Base-by-base conservation (phyloP, 192 early-diverging fungal species). In the Coemansia sp. region DNA sequence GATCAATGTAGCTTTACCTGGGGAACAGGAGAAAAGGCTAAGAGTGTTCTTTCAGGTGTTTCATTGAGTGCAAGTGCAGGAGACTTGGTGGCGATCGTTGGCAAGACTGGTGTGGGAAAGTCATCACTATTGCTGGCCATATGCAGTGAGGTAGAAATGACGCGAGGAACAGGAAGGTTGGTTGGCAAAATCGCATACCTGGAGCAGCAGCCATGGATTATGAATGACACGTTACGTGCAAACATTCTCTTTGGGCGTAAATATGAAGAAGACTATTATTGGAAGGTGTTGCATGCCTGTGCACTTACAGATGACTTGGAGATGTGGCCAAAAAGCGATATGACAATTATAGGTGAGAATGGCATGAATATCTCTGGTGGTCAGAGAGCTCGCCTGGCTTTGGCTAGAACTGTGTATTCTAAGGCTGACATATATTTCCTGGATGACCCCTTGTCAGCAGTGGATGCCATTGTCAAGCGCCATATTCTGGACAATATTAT, bases 211-310 rank as follows among this genome's bases (percentile, higher is more conserved):
- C 64, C 64, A 13, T 73, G 65, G 64, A 75, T 81, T 29, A 71
- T 75, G 67, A 75, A 81, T 63, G 67, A 71, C 38, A 89, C 91
- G 0, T 71, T 94, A 16, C 84, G 86, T 22, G 88, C 88, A 7
- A 96, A 96, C 64, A 89, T 96, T 78, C 43, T 93, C 29, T 94
- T 96, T 80, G 92, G 93, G 0, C 84, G 82, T 9, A 52, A 70
- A 1, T 88, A 80, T 44, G 85, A 96, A 44, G 64, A 67, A 16
- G 59, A 68, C 49, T 75, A 67, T 18, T 93, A 90, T 78, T 70
- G 84, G 58, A 83, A 86, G 27, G 84, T 88, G 37, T 60, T 93
- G 4, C 72, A 85, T 7, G 85, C 87, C 0, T 88, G 87, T 65
- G 87, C 87, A 0, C 67, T 93, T 13, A 80, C 73, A 37, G 81